Evolutionary conservation across 139 green algal species (phyloP), one percentile per base, ranked within the genome.

Genomic region (Chlamydomonas asymmetrica): DNA sequence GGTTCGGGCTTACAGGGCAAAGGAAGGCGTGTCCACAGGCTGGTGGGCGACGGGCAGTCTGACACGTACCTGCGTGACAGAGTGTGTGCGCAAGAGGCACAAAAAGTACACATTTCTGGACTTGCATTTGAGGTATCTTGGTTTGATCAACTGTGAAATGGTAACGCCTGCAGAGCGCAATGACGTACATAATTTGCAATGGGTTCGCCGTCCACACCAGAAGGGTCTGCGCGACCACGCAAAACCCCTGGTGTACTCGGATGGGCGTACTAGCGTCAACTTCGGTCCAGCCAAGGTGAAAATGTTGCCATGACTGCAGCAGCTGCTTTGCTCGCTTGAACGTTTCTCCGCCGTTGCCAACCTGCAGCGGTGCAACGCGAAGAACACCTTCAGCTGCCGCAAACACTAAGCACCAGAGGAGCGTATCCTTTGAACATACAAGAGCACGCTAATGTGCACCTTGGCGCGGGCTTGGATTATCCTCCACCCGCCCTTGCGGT

Each of bases 261-360:
- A 80, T 74, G 31, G 57, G 49, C 0, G 82, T 90, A 38, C n/a
- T 34, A 0, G 85, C 64, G 34, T 76, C 49, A n/a, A 87, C 84
- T 13, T 64, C 22, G 0, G 80, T 61, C 85, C 85, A 90, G 10
- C 79, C 82, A 45, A 90, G 82, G 66, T 90, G 85, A 52, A 90
- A 90, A 23, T 88, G 85, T 5, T 71, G 78, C 85, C 85, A 90
- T 16, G 43, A 59, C 1, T 32, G n/a, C 59, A 90, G 65, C 43
- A 74, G 49, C 22, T 54, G 48, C 48, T 74, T 76, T 7, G 75
- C 82, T 0, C 48, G 41, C 3, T 75, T 29, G 57, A 82, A 90
- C 3, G 79, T 73, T 37, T 80, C 57, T 27, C 32, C 69, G 1
- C 85, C 85, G 32, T 75, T 71, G 54, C 85, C 85, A 35, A 89